These are phyloP conservation scores for Phytophthora pluvialis DNA, from an alignment of 352 stramenopile species.

Conservation along the genomic window DNA sequence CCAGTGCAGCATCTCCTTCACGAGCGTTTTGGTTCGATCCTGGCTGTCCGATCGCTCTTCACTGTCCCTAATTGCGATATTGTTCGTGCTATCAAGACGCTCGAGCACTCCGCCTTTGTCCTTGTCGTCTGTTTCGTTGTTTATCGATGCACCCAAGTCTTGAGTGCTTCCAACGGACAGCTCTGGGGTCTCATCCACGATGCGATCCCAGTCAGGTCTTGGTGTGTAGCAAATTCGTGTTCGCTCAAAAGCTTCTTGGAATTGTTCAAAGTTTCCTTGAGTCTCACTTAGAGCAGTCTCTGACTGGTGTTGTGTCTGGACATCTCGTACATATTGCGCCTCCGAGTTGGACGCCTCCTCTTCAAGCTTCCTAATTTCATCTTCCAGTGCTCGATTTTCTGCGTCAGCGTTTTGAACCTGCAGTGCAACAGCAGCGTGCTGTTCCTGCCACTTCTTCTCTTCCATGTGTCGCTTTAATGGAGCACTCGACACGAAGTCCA, in stretches of 20 bases:
- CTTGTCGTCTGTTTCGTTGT: slow-evolving; percentile 7
- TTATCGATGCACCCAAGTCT: background rate
- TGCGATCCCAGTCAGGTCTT: slow-evolving; percentile 63
- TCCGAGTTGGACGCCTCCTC: slow-evolving; percentile 44
- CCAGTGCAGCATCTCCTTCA: slow-evolving; percentile 81
- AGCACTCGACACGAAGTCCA: slow-evolving; percentile 63
- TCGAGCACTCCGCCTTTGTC: slow-evolving; percentile 11
- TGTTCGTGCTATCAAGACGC: slow-evolving; percentile 2
- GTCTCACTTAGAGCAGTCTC: slow-evolving; percentile 31
- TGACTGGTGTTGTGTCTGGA: slow-evolving; percentile 28
- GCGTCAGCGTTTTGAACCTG: slow-evolving; percentile 42
- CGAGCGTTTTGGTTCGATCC: slow-evolving; percentile 49
- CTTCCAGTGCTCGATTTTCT: slow-evolving; percentile 53
- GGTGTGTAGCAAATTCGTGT: slow-evolving; percentile 70
- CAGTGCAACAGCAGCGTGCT: slow-evolving; percentile 41
- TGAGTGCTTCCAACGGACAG: slow-evolving; percentile 37
- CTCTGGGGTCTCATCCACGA: slow-evolving; percentile 69
- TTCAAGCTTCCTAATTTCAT: slow-evolving; percentile 46
- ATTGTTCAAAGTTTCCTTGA: slow-evolving; percentile 33
- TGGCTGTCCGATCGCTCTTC: background rate
- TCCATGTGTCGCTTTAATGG: slow-evolving; percentile 68
- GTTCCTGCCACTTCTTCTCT: slow-evolving; percentile 64
- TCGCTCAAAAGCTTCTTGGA: slow-evolving; percentile 34
- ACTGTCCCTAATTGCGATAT: background rate
- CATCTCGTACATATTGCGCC: slow-evolving; percentile 44